Percentiles rank a stretch among this genome's conserved stretches.
Conservation (phyloP, 331 rosid species). For the Arachis monticola region DNA sequence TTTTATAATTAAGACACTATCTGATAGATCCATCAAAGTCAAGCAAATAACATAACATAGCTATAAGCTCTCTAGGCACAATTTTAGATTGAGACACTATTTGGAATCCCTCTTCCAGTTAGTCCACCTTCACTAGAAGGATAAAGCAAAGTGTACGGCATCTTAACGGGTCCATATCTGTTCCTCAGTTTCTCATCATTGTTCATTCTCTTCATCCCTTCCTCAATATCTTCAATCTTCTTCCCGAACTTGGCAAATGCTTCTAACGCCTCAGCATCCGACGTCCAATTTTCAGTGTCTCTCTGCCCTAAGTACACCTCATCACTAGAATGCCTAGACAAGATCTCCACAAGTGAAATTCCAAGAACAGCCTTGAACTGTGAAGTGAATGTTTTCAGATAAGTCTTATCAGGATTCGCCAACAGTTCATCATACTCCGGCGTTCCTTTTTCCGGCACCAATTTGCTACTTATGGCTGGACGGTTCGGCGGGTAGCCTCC, state of each 20-base stretch:
- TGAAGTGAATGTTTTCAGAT: conserved; percentile 69
- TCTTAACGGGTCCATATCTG: conserved; percentile 63
- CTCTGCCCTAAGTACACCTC: conserved; percentile 82
- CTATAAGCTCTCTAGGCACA: too few relatives aligned
- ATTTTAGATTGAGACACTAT: conserved; percentile 74
- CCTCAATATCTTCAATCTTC: conserved; percentile 58
- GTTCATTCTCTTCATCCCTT: conserved; percentile 51
- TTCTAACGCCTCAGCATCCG: conserved; percentile 47
- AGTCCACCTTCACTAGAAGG: conserved; percentile 63
- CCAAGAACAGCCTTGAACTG: conserved; percentile 71
- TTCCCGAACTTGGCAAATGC: conserved; percentile 69
- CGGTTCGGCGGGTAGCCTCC: conserved; percentile 75
- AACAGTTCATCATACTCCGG: conserved; percentile 67
- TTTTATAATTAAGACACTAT: too few relatives aligned
- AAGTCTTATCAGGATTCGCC: conserved; percentile 57
- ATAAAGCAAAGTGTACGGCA: conserved; percentile 72
- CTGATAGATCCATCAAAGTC: too few relatives aligned
- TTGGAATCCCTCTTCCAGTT: conserved; percentile 79
- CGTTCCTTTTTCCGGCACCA: conserved; percentile 72
- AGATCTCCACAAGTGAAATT: conserved; percentile 67
- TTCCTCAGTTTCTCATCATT: conserved; percentile 56
- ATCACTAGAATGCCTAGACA: conserved; percentile 79
- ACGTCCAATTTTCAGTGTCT: conserved; percentile 65
- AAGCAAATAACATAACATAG: too few relatives aligned
- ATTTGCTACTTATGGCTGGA: conserved; percentile 60